These are phyloP conservation scores for Durotheca rogersii DNA, from an alignment of 495 filamentous ascomycete species.

Conservation along the genomic window DNA sequence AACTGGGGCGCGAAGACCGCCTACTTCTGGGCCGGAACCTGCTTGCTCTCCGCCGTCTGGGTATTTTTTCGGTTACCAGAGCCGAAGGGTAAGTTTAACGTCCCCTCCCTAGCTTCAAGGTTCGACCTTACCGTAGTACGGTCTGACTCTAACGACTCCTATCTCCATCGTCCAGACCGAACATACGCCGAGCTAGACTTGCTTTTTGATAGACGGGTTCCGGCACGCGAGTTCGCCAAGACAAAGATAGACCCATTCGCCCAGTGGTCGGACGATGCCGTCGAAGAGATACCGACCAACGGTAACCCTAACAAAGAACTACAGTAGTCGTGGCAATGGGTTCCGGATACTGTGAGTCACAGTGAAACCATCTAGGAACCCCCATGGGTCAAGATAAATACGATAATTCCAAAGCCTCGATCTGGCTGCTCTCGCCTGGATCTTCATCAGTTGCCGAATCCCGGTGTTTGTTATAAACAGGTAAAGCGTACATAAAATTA, in stretches of 20 bases:
- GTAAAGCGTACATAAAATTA: no score
- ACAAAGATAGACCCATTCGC: conserved; percentile 31
- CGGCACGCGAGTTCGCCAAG: conserved; percentile 42
- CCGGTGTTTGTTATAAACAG: no score
- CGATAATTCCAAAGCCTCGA: no score
- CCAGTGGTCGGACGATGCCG: neutral
- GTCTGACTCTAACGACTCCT: neutral
- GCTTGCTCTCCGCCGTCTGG: conserved; percentile 43
- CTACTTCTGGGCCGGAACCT: conserved; percentile 57
- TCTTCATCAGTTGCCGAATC: no score
- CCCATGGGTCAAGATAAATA: no score
- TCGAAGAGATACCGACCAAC: conserved; percentile 9
- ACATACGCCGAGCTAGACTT: conserved; percentile 54
- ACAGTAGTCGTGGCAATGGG: neutral
- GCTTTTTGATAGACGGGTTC: conserved; percentile 47
- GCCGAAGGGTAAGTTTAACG: conserved; percentile 26
- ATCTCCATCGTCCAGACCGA: conserved; percentile 19
- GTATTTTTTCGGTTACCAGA: conserved; percentile 41
- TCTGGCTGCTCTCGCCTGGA: no score
- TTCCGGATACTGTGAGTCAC: no score
- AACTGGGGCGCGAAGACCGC: conserved; percentile 49
- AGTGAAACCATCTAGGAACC: no score
- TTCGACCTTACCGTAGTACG: neutral
- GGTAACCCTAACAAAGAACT: conserved; percentile 3
- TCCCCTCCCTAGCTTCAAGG: neutral